Conservation (phyloP, 2,329 filamentous ascomycete species). For the Pseudopyricularia cyperi region DNA sequence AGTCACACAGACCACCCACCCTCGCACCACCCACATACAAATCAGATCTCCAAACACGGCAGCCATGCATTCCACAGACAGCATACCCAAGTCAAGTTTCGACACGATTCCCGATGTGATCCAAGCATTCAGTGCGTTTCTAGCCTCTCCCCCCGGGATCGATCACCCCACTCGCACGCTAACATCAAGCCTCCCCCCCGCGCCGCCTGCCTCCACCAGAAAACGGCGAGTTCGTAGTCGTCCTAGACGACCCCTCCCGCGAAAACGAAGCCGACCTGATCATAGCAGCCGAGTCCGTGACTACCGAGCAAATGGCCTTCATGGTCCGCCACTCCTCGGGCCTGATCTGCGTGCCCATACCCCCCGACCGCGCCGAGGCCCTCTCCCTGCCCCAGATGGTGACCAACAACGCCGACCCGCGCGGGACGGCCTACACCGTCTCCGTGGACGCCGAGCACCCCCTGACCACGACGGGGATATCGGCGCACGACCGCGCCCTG, state of each 20-base stretch:
- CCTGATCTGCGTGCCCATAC: slow-evolving; percentile 79
- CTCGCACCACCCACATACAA: neutral
- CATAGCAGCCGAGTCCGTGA: slow-evolving; percentile 76
- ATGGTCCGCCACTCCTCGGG: slow-evolving; percentile 86
- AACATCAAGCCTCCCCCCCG: neutral
- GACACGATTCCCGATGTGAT: slow-evolving; percentile 53
- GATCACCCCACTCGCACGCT: neutral
- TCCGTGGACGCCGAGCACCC: slow-evolving; percentile 68
- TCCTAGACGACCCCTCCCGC: slow-evolving; percentile 81
- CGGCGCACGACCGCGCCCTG: slow-evolving; percentile 72
- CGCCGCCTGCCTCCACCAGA: slow-evolving; percentile 7
- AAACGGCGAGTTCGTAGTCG: slow-evolving; percentile 68
- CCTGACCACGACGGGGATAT: slow-evolving; percentile 77
- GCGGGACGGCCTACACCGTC: slow-evolving; percentile 86
- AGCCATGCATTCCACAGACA: slow-evolving; percentile 32
- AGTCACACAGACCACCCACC: no score
- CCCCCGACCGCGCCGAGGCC: slow-evolving; percentile 50
- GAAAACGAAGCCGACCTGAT: slow-evolving; percentile 99
- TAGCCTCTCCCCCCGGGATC: neutral
- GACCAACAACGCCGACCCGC: slow-evolving; percentile 57
- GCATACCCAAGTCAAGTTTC: slow-evolving; percentile 40
- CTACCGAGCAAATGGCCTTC: slow-evolving; percentile 86
- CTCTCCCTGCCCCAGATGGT: slow-evolving; percentile 90
- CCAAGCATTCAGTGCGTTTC: slow-evolving; percentile 47
- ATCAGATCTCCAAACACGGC: neutral